A percentile compares a stretch with the other conserved stretches of the same genome.
Conservation (phyloP, 108 stramenopile genomes). For the Parmales sp. region DNA sequence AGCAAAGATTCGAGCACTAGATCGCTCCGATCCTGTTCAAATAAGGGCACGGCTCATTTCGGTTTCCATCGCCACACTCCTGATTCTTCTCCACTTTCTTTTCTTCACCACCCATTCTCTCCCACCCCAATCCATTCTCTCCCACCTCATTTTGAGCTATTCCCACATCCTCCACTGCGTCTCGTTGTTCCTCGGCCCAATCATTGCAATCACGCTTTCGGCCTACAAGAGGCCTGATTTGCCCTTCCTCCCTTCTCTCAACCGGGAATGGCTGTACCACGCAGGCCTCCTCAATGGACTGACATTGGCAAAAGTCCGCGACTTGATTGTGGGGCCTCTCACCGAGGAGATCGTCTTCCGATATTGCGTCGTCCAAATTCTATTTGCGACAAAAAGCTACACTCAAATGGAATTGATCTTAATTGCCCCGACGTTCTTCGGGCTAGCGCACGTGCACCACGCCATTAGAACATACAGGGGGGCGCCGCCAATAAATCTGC, state of each 20-base stretch:
- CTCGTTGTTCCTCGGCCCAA: slow-evolving; percentile 30
- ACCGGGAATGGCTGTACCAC: slow-evolving; percentile 1
- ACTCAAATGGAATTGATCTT: slow-evolving; percentile 7
- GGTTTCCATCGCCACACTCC: slow-evolving; percentile 24
- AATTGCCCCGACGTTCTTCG: slow-evolving; percentile 68
- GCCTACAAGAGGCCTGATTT: slow-evolving; percentile 10
- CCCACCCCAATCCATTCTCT: slow-evolving; percentile 2
- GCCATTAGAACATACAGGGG: slow-evolving; percentile 24
- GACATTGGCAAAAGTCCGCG: slow-evolving; percentile 47
- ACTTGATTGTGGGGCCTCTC: slow-evolving; percentile 52
- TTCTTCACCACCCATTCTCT: slow-evolving; percentile 28
- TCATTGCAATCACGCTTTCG: slow-evolving; percentile 15
- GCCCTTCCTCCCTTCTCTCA: slow-evolving; percentile 14
- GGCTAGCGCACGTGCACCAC: slow-evolving; percentile 69
- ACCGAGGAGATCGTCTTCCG: slow-evolving; percentile 74
- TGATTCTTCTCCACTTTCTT: slow-evolving; percentile 36
- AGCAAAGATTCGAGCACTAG: slow-evolving; percentile 30
- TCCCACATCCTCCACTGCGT: slow-evolving; percentile 18
- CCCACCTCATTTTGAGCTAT: slow-evolving; percentile 7
- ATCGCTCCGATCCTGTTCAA: slow-evolving; percentile 45
- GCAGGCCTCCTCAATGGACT: too few species aligned
- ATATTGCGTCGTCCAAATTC: slow-evolving; percentile 47
- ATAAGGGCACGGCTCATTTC: slow-evolving; percentile 48
- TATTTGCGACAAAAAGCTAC: slow-evolving; percentile 25
- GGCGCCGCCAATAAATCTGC: slow-evolving; percentile 9